Evolutionary conservation across 164 flowering plant species (phyloP).

Genomic region (Stephania japonica): DNA sequence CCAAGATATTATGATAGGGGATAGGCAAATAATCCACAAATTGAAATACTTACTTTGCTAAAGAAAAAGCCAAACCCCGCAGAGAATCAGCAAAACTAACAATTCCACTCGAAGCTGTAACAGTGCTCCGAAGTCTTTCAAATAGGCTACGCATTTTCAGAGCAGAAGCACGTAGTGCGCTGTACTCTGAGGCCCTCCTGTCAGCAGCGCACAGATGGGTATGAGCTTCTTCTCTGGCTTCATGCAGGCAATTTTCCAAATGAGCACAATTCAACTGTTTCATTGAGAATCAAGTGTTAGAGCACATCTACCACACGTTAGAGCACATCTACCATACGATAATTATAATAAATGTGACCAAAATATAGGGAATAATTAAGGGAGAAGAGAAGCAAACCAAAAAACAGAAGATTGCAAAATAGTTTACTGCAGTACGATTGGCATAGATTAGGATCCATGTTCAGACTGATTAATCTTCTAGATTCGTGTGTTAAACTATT

Average conservation of each 20-base stretch:
- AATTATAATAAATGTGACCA: too few species aligned
- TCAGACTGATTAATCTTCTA: too few species aligned
- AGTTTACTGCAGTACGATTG: not conserved
- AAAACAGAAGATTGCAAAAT: not conserved
- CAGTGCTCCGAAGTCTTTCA: conserved; percentile 68
- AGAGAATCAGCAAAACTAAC: conserved; percentile 69
- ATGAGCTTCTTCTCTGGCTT: conserved; percentile 98
- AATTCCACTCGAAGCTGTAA: conserved; percentile 54
- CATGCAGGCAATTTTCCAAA: conserved; percentile 94
- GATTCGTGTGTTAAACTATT: too few species aligned
- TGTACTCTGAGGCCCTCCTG: conserved; percentile 84
- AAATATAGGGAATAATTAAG: not conserved
- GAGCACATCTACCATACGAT: not conserved
- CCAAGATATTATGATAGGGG: conserved; percentile 1
- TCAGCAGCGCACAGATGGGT: conserved; percentile 96
- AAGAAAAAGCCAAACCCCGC: conserved; percentile 71
- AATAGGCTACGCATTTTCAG: conserved; percentile 83
- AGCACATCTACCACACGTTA: not conserved
- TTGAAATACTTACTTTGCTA: conserved; percentile 56
- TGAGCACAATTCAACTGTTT: conserved; percentile 98
- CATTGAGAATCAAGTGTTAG: conserved; percentile 8
- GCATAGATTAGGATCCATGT: too few species aligned
- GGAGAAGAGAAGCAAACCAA: not conserved
- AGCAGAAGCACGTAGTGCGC: conserved; percentile 80
- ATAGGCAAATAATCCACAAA: not conserved